Percentiles rank a stretch among this genome's conserved stretches.
Evolutionary conservation across 257 asterid species (phyloP).

Genomic region (Mentha longifolia): DNA sequence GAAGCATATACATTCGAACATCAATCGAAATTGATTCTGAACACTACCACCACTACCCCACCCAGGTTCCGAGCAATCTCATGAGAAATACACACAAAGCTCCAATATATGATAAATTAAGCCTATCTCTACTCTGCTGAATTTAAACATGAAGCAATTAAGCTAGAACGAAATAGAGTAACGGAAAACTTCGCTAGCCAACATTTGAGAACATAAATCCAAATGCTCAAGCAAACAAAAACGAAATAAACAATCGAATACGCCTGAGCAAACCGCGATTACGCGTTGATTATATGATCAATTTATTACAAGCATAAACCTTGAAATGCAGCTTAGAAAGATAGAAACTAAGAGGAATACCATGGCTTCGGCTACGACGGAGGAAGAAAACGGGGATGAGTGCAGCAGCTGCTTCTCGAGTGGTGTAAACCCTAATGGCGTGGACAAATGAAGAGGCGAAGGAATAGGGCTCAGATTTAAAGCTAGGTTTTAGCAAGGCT

Average conservation of each 20-base stretch:
- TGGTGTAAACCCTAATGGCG: conserved; percentile 30
- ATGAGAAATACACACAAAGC: not conserved
- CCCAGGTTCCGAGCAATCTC: not conserved
- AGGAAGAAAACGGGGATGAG: not conserved
- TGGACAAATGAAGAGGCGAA: not conserved
- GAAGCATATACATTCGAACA: not conserved
- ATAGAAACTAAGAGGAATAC: conserved; percentile 21
- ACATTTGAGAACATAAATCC: not conserved
- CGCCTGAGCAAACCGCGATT: not conserved
- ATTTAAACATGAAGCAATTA: not conserved
- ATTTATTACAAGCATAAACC: not conserved
- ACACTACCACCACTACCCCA: no score
- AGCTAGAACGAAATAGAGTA: no score
- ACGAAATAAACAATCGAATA: no score
- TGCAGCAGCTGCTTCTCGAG: conserved; percentile 34
- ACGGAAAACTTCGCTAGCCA: not conserved
- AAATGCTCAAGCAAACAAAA: not conserved
- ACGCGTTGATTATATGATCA: not conserved
- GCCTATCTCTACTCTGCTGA: not conserved
- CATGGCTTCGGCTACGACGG: conserved; percentile 36
- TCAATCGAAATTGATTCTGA: no score
- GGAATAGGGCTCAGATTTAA: conserved; percentile 6
- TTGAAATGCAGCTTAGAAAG: not conserved
- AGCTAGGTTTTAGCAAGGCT: conserved; percentile 16
- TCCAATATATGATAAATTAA: not conserved